phyloP scores from a whole-genome alignment of 306 rosid species.

The Rosa rugosa region DNA sequence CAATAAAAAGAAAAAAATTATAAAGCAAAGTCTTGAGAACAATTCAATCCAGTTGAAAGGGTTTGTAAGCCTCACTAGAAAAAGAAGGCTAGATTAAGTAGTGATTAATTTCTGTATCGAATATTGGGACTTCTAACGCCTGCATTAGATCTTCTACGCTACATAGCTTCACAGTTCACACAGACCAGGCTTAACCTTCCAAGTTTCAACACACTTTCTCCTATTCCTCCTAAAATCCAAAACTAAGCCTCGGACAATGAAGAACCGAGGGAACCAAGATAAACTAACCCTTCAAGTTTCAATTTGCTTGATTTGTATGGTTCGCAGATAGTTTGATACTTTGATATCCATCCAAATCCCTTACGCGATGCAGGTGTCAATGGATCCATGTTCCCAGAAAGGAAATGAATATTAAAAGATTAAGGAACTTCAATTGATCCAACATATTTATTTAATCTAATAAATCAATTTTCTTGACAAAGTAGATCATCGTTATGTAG shows the following conservation, averaged over 20 bases:
- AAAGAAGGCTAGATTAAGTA: background rate
- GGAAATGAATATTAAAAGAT: no score
- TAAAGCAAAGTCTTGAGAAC: background rate
- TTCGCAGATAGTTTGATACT: no score
- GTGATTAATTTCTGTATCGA: background rate
- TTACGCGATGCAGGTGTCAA: background rate
- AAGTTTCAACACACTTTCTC: no score
- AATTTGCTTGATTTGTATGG: no score
- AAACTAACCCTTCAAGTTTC: no score
- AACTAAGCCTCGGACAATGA: no score
- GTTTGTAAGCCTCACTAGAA: background rate
- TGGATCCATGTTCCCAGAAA: background rate
- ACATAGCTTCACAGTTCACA: no score
- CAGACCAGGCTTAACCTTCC: no score
- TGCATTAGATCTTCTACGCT: no score
- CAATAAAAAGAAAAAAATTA: background rate
- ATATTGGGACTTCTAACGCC: no score
- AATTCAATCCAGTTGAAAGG: background rate
- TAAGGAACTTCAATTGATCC: background rate
- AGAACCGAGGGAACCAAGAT: no score
- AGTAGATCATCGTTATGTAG: background rate
- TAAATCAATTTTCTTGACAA: background rate
- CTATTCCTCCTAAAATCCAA: no score
- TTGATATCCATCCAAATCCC: background rate
- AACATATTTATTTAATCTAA: background rate